Base-by-base conservation (phyloP, 2,329 filamentous ascomycete genomes). In the Aspergillus sp. region DNA sequence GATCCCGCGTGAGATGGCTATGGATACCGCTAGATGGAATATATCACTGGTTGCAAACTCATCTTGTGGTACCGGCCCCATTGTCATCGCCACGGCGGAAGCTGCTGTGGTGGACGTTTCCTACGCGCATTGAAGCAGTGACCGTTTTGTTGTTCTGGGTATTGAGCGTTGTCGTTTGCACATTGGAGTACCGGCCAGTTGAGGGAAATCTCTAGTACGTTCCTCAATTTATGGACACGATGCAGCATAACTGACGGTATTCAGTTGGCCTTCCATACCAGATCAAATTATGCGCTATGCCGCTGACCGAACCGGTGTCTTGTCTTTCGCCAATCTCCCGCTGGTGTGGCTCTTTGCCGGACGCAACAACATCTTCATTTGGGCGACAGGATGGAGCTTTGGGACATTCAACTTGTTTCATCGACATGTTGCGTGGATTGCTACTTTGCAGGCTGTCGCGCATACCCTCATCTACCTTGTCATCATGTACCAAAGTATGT, bases 321-420 rank as follows among this genome's bases (percentile, higher is more conserved):
- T 91, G 23, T 84, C 86, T 0, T 85, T 87, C 65, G 85, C 84
- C 4, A 89, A 89, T 63, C 80, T 90, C 6, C 85, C 87, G 0
- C 67, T 89, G 2, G 75, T 90, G 0, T 90, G 87, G 87, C 72
- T 90, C 0, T 90, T 91, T 64, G 85, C 84, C 0, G 85, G 85
- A 69, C 80, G 89, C 9, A 91, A 91, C 63, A 89, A 91, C 55
- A 68, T 87, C 0, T 79, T 90, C 15, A 77, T 89, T 57, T 89
- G 85, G 85, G 70, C 87, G 0, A 90, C 89, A 0, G 88, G 88
- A 0, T 91, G 88, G 87, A 86, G 85, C 10, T 90, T 88, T 70
- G 81, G 82, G 1, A 87, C 85, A 0, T 90, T 86, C 67, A 90
- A 86, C 65, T 81, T 85, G 43, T 89, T 90, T 55, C 89, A 91